phyloP scores from a whole-genome alignment of 106 monocot species.

The Platanthera guangdongensis region DNA sequence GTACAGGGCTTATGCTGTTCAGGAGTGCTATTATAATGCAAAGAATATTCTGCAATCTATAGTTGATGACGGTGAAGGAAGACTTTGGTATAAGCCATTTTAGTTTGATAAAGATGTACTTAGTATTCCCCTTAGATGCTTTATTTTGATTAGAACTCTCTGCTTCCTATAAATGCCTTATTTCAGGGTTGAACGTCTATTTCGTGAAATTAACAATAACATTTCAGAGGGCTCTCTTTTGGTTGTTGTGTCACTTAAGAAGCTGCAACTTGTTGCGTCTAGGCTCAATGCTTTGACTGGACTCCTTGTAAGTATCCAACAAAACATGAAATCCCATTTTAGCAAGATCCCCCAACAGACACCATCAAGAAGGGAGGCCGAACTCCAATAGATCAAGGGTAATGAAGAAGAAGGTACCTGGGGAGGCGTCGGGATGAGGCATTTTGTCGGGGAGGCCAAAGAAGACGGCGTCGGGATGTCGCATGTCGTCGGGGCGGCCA shows the following conservation, averaged over 20 bases:
- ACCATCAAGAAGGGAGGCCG: too few species aligned
- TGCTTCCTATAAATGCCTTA: neutral
- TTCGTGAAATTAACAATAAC: conserved; percentile 72
- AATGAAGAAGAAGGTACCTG: too few species aligned
- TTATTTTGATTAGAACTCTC: conserved; percentile 3
- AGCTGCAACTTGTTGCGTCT: conserved; percentile 53
- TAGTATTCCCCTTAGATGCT: neutral
- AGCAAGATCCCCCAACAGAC: too few species aligned
- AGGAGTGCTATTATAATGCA: conserved; percentile 78
- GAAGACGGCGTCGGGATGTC: too few species aligned
- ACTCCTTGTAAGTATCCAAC: conserved; percentile 71
- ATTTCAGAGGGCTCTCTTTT: conserved; percentile 54
- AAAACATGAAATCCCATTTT: too few species aligned
- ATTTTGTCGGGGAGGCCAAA: too few species aligned
- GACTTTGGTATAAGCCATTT: conserved; percentile 57
- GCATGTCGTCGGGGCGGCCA: too few species aligned
- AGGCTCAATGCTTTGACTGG: conserved; percentile 81
- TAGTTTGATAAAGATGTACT: neutral
- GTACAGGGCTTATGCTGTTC: conserved; percentile 96
- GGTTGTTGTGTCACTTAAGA: conserved; percentile 58
- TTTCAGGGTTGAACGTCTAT: conserved; percentile 86
- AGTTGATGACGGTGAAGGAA: conserved; percentile 80
- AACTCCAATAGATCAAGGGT: too few species aligned
- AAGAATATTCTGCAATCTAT: conserved; percentile 76
- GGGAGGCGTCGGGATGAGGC: too few species aligned